Conservation (phyloP, 768 basidiomycete species). For the Epithele typhae region DNA sequence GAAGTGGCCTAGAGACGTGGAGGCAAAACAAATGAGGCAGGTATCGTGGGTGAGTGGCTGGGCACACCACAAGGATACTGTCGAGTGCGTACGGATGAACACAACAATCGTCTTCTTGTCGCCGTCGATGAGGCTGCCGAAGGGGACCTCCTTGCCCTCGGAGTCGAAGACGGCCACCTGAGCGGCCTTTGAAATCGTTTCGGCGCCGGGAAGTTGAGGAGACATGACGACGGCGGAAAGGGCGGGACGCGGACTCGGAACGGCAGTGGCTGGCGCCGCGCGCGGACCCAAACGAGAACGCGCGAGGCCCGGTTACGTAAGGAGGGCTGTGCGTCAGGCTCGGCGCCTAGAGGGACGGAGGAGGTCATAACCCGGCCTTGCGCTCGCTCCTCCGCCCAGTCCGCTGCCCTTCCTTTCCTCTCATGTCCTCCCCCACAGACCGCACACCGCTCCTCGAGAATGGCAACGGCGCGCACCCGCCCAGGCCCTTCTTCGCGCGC, state of each 20-base stretch:
- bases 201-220: slow-evolving; percentile 7
- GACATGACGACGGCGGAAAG: neutral
- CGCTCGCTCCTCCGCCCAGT: too few relatives aligned
- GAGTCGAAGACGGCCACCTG: slow-evolving; percentile 35
- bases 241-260: too few relatives aligned
- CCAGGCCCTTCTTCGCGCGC: slow-evolving; percentile 27
- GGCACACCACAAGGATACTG: neutral
- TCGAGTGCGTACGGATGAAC: slow-evolving; percentile 46
- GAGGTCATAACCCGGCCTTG: too few relatives aligned
- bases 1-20: slow-evolving; percentile 63
- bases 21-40: neutral
- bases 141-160: slow-evolving; percentile 42
- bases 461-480: slow-evolving; percentile 26
- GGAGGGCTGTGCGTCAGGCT: neutral
- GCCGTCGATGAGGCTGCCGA: slow-evolving; percentile 49
- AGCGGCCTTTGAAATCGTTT: slow-evolving; percentile 31
- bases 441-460: slow-evolving; percentile 45
- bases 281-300: neutral
- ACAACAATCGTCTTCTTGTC: slow-evolving; percentile 52
- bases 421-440: slow-evolving; percentile 33
- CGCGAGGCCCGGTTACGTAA: slow-evolving; percentile 5
- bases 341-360: neutral
- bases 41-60: neutral
- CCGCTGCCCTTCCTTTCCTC: too few relatives aligned
- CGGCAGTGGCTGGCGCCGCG: too few relatives aligned